A percentile compares a stretch with the other conserved stretches of the same genome.
Evolutionary conservation across 495 filamentous ascomycete genomes (phyloP).

Genomic region (Daldinia bambusicola): DNA sequence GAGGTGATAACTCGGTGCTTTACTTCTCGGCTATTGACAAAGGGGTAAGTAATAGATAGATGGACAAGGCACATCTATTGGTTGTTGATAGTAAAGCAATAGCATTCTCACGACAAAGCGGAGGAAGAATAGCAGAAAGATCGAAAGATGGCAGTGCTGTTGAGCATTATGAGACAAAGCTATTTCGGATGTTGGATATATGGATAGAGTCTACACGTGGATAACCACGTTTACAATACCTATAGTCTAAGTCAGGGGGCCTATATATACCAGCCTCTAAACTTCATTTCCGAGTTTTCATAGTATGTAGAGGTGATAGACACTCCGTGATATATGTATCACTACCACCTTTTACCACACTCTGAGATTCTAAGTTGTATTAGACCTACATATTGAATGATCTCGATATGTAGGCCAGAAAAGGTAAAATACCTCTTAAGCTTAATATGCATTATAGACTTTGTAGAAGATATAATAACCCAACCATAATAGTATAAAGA

Average conservation of each 20-base stretch:
- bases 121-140: constrained; percentile 2
- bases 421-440: background rate
- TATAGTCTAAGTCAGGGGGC: background rate
- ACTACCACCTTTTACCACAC: background rate
- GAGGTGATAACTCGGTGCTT: constrained; percentile 3
- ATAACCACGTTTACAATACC: background rate
- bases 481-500: no score
- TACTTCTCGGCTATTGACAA: constrained; percentile 24
- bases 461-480: background rate
- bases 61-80: constrained; percentile 20
- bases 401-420: background rate
- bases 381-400: background rate
- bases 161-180: constrained; percentile 14
- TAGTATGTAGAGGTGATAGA: background rate
- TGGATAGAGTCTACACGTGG: background rate
- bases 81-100: constrained; percentile 21
- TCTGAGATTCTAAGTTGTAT: background rate
- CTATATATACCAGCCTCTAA: background rate
- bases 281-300: background rate
- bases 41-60: constrained; percentile 2
- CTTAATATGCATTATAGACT: background rate
- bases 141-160: constrained; percentile 1
- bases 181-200: background rate
- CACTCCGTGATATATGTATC: background rate
- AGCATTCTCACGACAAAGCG: constrained; percentile 23